Base-by-base conservation (phyloP, 352 stramenopile species). In the Phytophthora fragariaefolia region DNA sequence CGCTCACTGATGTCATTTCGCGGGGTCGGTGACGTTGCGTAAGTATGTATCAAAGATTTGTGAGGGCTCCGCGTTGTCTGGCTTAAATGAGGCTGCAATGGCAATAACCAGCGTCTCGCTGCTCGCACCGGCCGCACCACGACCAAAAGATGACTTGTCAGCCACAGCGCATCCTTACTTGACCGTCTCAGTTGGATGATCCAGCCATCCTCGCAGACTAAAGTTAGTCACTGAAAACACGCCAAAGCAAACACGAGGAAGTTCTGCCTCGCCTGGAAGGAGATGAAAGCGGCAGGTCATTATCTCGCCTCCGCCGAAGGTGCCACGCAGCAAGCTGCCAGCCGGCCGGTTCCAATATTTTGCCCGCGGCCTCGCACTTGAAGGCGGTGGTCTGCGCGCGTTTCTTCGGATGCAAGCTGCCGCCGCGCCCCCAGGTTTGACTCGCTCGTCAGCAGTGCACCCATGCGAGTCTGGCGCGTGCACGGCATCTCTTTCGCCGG, bases 401-500 rank as follows among this genome's bases (percentile, higher is more conserved):
- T 60, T 50, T 60, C 53, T 49, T 45, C 15, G 20, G 55, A 18
- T 54, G 8, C 26, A 61, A 43, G 9, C 26, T 22, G 38, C 20
- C 7, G 18, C 42, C 24, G 24, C 27, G 28, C 28, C 23, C 46
- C 18, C 52, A 59, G 52, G 20, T 18, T 42, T 59, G 52, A 23
- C 28, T 36, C 17, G 13, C 56, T 56, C 43, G 43, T 57, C 57
- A 64, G 30, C 34, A 48, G 23, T 23, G 20, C 45, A 38, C 28
- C 17, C 32, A 50, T 36, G 27, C 18, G 58, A 56, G 60, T 23
- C 42, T 51, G 23, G 51, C 60, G 42, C 38, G 51, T 64, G 43
- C 53, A 64, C 54, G 53, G 23, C 6, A 69, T 69, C 52, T 38
- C 45, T 58, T 69, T 69, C 43, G 13, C 8, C 61, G 34, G 61